Percentiles rank a stretch among this genome's conserved stretches.
phyloP scores from a whole-genome alignment of 768 basidiomycete species.

The Macrocybe gigantea region DNA sequence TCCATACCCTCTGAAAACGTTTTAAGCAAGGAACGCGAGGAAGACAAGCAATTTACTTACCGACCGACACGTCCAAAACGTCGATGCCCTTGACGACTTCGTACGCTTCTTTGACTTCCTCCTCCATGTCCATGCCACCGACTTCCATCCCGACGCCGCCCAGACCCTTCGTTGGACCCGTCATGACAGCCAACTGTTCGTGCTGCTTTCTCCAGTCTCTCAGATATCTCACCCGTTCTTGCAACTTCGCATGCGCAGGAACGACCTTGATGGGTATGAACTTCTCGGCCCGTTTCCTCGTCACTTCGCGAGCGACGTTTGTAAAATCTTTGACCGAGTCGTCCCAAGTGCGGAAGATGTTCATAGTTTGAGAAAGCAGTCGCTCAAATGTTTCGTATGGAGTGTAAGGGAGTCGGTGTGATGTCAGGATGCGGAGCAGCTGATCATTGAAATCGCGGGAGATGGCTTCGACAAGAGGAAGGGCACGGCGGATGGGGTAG shows the following conservation, averaged over 20 bases:
- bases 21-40: background rate
- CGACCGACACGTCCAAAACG: slow-evolving; percentile 88
- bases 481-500: slow-evolving; percentile 92
- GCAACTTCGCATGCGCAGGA: slow-evolving; percentile 86
- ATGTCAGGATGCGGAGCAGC: slow-evolving; percentile 83
- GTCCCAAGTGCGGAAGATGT: slow-evolving; percentile 85
- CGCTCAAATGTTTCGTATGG: slow-evolving; percentile 94
- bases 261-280: slow-evolving; percentile 96
- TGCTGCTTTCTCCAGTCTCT: slow-evolving; percentile 95
- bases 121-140: slow-evolving; percentile 95
- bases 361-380: slow-evolving; percentile 66
- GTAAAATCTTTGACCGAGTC: slow-evolving; percentile 89
- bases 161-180: slow-evolving; percentile 86
- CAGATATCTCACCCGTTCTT: slow-evolving; percentile 82
- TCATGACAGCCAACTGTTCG: slow-evolving; percentile 96
- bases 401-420: slow-evolving; percentile 87
- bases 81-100: slow-evolving; percentile 97
- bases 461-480: slow-evolving; percentile 97
- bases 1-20: slow-evolving; percentile 78
- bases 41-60: slow-evolving; percentile 35
- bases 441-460: slow-evolving; percentile 97
- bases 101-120: slow-evolving; percentile 93
- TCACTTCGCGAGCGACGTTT: slow-evolving; percentile 89
- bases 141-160: slow-evolving; percentile 68
- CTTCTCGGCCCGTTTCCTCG: slow-evolving; percentile 80